These are phyloP conservation scores for Colletotrichum tamarilloi DNA, from an alignment of 2,329 filamentous ascomycete genomes.

Conservation along the genomic window DNA sequence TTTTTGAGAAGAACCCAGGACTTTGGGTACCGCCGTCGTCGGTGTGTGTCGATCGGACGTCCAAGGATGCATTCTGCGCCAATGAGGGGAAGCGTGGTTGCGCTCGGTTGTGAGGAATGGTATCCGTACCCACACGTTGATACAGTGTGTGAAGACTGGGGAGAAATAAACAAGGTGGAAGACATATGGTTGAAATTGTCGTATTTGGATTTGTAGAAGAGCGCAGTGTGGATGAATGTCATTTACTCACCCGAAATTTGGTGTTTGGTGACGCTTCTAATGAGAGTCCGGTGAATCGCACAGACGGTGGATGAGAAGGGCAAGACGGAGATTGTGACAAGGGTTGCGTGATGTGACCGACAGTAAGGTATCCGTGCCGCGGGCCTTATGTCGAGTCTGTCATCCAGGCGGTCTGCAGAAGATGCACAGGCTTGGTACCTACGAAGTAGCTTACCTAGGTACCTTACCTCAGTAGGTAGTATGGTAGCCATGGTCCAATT, in stretches of 20 bases:
- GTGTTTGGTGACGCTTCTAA: neutral
- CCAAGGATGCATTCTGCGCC: neutral
- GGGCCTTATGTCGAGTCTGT: neutral
- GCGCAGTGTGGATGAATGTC: neutral
- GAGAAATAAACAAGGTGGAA: neutral
- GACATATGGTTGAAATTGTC: neutral
- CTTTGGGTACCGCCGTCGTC: conserved; percentile 42
- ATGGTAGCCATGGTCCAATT: neutral
- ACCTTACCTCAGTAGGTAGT: too few relatives aligned
- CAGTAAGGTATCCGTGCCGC: neutral
- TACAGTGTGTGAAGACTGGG: neutral
- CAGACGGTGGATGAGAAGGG: neutral
- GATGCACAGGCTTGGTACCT: too few relatives aligned
- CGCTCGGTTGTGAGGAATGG: neutral
- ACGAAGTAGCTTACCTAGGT: too few relatives aligned
- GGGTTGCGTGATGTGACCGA: neutral
- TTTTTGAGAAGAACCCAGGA: conserved; percentile 63
- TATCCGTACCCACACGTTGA: neutral
- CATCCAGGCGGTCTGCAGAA: neutral
- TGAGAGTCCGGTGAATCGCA: neutral
- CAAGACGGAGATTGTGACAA: neutral
- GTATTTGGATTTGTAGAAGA: neutral
- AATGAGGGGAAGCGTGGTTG: neutral
- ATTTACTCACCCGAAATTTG: neutral
- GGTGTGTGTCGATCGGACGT: neutral